phyloP scores from a whole-genome alignment of 2,329 filamentous ascomycete species.

The Trichophyton simii region DNA sequence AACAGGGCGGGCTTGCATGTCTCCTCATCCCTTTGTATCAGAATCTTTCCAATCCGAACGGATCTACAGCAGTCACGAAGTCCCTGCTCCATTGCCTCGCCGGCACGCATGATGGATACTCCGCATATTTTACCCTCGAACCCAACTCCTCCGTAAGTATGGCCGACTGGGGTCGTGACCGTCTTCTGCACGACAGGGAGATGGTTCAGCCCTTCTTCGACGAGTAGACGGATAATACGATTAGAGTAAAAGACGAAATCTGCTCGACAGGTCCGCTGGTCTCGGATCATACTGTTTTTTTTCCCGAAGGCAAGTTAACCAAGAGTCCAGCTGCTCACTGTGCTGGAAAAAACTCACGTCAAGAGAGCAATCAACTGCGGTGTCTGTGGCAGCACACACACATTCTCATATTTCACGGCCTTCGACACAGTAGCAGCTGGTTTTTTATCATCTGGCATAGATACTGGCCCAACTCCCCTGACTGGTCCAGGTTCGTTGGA shows the following conservation, averaged over 20 bases:
- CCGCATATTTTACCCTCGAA: conserved; percentile 98
- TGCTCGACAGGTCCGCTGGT: conserved; percentile 75
- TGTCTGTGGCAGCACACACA: conserved; percentile 81
- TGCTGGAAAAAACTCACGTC: conserved; percentile 55
- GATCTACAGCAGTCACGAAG: conserved; percentile 91
- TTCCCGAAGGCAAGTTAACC: neutral
- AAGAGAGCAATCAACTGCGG: conserved; percentile 93
- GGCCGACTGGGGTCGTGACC: conserved; percentile 82
- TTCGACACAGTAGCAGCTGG: conserved; percentile 82
- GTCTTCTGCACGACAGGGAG: conserved; percentile 79
- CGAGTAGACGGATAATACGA: conserved; percentile 87
- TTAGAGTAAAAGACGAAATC: conserved; percentile 99
- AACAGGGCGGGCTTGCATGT: conserved; percentile 85
- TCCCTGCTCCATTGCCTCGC: conserved; percentile 97
- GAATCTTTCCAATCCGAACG: conserved; percentile 95
- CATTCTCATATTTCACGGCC: conserved; percentile 67
- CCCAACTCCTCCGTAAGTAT: conserved; percentile 76
- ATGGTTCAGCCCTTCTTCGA: conserved; percentile 95
- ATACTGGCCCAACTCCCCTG: conserved; percentile 62
- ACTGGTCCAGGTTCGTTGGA: conserved; percentile 5
- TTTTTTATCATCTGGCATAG: conserved; percentile 63
- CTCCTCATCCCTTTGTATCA: conserved; percentile 96
- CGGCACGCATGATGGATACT: conserved; percentile 95
- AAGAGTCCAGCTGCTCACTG: neutral
- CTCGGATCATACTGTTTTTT: conserved; percentile 71